phyloP scores from a whole-genome alignment of 305 asterid species.

The Caryopteris hybrid region DNA sequence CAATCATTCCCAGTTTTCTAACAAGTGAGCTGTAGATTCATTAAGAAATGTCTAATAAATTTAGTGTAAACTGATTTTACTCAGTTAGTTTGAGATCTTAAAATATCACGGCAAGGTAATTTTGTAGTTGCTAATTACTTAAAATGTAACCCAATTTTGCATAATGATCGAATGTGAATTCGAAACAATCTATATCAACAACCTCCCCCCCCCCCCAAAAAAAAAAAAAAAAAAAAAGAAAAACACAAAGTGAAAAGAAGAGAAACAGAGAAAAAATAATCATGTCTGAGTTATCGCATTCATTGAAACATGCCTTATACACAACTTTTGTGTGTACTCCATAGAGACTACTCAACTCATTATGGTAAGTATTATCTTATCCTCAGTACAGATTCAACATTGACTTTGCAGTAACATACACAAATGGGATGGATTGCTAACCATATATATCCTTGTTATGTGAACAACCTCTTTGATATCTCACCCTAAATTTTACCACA shows the following conservation, averaged over 20 bases:
- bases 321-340: not conserved
- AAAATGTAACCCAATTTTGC: not conserved
- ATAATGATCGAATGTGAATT: not conserved
- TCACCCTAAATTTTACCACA: not conserved
- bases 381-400: not conserved
- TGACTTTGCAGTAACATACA: not conserved
- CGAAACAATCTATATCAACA: not conserved
- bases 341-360: not conserved
- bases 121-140: not conserved
- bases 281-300: not conserved
- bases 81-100: not conserved
- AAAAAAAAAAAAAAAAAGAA: not conserved
- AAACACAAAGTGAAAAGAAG: not conserved
- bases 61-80: not conserved
- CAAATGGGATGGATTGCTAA: not conserved
- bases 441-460: not conserved
- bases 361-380: not conserved
- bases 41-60: not conserved
- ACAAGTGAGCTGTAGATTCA: not conserved
- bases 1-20: not conserved
- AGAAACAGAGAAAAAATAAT: not conserved
- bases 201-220: not conserved
- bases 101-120: not conserved
- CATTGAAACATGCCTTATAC: not conserved
- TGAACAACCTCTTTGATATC: slow-evolving; percentile 1